Conservation (phyloP, 1,139 yeast species). For the Protomyces arabidopsidicola region DNA sequence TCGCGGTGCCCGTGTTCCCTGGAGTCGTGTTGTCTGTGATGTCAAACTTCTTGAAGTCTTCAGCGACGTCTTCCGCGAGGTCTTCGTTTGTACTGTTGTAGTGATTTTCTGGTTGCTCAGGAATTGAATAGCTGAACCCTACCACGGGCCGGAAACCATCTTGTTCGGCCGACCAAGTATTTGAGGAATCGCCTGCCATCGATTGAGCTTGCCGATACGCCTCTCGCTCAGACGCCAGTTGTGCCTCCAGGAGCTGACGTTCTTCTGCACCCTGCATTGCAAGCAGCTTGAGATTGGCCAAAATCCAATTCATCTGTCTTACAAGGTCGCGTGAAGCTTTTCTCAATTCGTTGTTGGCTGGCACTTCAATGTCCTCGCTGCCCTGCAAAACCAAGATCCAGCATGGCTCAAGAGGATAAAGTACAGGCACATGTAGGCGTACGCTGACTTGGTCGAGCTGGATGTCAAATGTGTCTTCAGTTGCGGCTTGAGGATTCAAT, state of each 20-base stretch:
- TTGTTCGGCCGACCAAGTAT: slow-evolving; percentile 2
- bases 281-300: slow-evolving; percentile 5
- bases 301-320: slow-evolving; percentile 15
- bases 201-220: not conserved
- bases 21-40: not conserved
- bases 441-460: not conserved
- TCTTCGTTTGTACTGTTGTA: not conserved
- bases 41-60: not conserved
- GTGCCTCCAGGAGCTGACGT: not conserved
- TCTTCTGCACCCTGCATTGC: not conserved
- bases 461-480: slow-evolving; percentile 6
- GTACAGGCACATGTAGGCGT: slow-evolving; percentile 10
- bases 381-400: slow-evolving; percentile 19
- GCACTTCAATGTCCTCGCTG: slow-evolving; percentile 4
- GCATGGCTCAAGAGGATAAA: slow-evolving; percentile 10
- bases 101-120: slow-evolving; percentile 12
- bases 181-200: not conserved
- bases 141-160: slow-evolving; percentile 5
- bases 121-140: slow-evolving; percentile 2
- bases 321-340: slow-evolving; percentile 7
- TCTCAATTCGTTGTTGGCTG: slow-evolving; percentile 2
- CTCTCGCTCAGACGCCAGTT: not conserved
- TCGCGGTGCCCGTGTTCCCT: slow-evolving; percentile 15
- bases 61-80: not conserved
- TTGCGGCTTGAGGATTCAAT: not conserved